Percentiles rank a stretch among this genome's conserved stretches.
Conservation (phyloP, 1,284 basidiomycete genomes). For the Lentinula novae-zelandiae region DNA sequence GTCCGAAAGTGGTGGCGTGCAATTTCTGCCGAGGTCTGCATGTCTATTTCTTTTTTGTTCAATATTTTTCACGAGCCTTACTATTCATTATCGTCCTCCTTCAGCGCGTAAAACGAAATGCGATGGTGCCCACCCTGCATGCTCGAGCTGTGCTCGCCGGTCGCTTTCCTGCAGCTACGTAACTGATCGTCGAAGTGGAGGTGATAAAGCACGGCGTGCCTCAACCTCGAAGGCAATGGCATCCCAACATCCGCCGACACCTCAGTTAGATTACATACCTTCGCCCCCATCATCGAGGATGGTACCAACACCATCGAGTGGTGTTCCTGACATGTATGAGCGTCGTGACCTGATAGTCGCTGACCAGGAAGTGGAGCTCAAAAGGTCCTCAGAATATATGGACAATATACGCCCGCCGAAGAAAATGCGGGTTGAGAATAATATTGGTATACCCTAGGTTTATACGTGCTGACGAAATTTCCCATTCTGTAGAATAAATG, state of each 20-base stretch:
- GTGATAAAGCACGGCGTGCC: conserved; percentile 39
- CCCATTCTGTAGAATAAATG: conserved; percentile 4
- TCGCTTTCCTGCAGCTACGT: conserved; percentile 74
- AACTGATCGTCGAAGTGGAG: conserved; percentile 45
- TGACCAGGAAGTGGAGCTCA: conserved; percentile 38
- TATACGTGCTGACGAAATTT: not conserved
- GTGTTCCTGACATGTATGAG: conserved; percentile 33
- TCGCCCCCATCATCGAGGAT: conserved; percentile 55
- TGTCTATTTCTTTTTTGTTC: conserved; percentile 4
- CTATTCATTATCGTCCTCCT: not conserved
- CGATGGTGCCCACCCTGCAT: conserved; percentile 74
- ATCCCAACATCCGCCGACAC: conserved; percentile 18
- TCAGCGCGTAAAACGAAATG: conserved; percentile 81
- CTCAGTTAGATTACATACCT: conserved; percentile 33
- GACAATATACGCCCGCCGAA: conserved; percentile 38
- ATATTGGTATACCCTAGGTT: conserved; percentile 14
- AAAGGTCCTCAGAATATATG: conserved; percentile 39
- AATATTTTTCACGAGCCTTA: conserved; percentile 7
- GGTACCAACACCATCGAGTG: conserved; percentile 43
- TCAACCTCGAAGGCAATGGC: conserved; percentile 39
- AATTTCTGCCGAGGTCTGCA: conserved; percentile 76
- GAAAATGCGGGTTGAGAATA: conserved; percentile 52
- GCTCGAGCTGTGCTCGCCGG: conserved; percentile 72
- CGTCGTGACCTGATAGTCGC: conserved; percentile 30
- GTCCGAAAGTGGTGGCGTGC: conserved; percentile 79